Conservation (phyloP, 163 green algal species). For the Chloromonas sp. region DNA sequence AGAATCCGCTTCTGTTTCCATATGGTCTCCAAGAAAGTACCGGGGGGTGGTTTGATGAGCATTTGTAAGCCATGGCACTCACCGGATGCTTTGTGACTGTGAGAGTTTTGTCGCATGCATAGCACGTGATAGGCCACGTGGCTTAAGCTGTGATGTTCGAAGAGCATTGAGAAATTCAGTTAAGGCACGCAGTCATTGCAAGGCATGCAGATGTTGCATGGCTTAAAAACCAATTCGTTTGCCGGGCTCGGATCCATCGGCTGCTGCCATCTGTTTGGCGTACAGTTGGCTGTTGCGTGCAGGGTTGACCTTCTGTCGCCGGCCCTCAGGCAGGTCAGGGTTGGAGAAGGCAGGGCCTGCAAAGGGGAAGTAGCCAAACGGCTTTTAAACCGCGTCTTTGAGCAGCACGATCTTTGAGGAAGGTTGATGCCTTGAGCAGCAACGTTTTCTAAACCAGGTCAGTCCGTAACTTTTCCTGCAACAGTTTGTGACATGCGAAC, state of each 20-base stretch:
- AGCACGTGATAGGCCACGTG: too few relatives aligned
- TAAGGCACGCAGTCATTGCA: too few relatives aligned
- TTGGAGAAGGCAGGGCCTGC: constrained; percentile 48
- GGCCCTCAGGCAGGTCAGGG: constrained; percentile 57
- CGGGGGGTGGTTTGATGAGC: too few relatives aligned
- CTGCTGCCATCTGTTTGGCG: constrained; percentile 60
- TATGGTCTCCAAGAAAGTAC: too few relatives aligned
- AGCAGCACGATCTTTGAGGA: background rate
- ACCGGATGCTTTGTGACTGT: too few relatives aligned
- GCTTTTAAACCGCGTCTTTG: background rate
- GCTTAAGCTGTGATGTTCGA: too few relatives aligned
- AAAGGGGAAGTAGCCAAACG: background rate
- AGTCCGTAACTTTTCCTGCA: background rate
- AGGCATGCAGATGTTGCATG: too few relatives aligned
- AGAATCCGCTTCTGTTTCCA: too few relatives aligned
- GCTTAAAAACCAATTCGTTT: constrained; percentile 66
- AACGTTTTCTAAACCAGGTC: background rate
- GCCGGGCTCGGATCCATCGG: constrained; percentile 27
- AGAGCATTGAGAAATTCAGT: too few relatives aligned
- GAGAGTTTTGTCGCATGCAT: too few relatives aligned
- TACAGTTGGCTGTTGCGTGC: constrained; percentile 75
- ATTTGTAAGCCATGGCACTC: too few relatives aligned
- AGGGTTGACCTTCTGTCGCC: constrained; percentile 54
- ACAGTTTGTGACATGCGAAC: background rate
- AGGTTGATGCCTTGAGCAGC: background rate